Evolutionary conservation across 2,329 filamentous ascomycete species (phyloP).

Genomic region (Neonectria magnoliae): DNA sequence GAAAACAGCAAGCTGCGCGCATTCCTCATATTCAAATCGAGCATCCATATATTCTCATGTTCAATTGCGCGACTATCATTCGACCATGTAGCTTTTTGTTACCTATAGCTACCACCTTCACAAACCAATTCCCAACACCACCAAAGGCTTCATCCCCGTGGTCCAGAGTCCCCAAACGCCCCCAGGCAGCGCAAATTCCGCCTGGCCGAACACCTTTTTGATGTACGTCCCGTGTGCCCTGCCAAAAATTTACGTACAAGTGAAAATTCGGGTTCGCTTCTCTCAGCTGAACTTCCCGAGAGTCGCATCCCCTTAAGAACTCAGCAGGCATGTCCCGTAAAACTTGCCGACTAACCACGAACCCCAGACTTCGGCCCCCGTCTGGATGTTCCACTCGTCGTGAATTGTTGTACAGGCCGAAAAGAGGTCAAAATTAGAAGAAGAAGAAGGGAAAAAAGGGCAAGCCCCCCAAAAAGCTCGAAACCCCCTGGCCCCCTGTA

Average conservation of each 20-base stretch:
- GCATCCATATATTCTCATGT: constrained; percentile 24
- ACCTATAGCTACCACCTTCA: constrained; percentile 40
- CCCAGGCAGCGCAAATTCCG: constrained; percentile 39
- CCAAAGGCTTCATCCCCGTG: constrained; percentile 42
- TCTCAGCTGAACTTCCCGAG: constrained; percentile 20
- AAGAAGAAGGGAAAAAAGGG: constrained; percentile 20
- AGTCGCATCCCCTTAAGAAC: constrained; percentile 28
- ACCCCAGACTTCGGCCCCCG: constrained; percentile 33
- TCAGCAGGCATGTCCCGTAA: constrained; percentile 20
- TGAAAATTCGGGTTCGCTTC: constrained; percentile 32
- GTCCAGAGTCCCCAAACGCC: constrained; percentile 40
- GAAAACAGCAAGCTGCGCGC: background rate
- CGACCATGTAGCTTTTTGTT: constrained; percentile 44
- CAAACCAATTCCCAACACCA: constrained; percentile 39
- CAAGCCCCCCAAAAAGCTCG: constrained; percentile 24
- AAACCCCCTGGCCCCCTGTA: constrained; percentile 33
- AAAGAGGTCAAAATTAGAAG: constrained; percentile 35
- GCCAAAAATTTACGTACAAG: constrained; percentile 54
- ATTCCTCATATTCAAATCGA: background rate
- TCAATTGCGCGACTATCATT: constrained; percentile 36
- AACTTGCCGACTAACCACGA: constrained; percentile 27
- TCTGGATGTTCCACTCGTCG: constrained; percentile 36
- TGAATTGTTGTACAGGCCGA: constrained; percentile 45
- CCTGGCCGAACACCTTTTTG: constrained; percentile 58
- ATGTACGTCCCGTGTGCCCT: constrained; percentile 52